Evolutionary conservation across 805 yeast genomes (phyloP).

Genomic region (Kuraishia hungarica): DNA sequence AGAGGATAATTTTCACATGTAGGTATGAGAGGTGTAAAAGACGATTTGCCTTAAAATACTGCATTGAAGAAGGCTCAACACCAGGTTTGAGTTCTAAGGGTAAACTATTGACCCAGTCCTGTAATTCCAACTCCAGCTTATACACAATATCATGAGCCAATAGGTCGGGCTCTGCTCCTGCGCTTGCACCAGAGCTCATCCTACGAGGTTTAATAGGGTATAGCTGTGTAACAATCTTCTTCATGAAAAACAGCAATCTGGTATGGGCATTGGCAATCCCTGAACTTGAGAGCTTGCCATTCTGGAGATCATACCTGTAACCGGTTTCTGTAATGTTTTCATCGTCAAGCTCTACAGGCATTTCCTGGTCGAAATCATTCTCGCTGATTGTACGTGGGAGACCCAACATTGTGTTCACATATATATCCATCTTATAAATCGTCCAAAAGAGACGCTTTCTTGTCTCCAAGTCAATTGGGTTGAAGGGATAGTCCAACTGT

Average conservation of each 20-base stretch:
- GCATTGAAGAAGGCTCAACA: conserved; percentile 48
- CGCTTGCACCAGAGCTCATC: conserved; percentile 14
- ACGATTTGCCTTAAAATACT: conserved; percentile 66
- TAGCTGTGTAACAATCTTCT: conserved; percentile 60
- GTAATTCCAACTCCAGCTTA: conserved; percentile 58
- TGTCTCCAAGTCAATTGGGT: conserved; percentile 75
- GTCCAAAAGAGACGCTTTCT: conserved; percentile 85
- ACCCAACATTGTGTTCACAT: conserved; percentile 81
- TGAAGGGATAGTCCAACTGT: conserved; percentile 51
- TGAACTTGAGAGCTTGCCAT: conserved; percentile 54
- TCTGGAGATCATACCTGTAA: conserved; percentile 31
- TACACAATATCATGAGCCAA: conserved; percentile 35
- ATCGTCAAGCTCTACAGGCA: conserved; percentile 81
- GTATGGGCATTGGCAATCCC: conserved; percentile 87
- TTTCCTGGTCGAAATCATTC: conserved; percentile 79
- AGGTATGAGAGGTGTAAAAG: conserved; percentile 62
- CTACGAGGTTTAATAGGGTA: conserved; percentile 58
- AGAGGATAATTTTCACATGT: conserved; percentile 72
- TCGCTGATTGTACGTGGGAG: conserved; percentile 70
- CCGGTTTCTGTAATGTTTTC: conserved; percentile 71
- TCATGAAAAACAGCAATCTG: conserved; percentile 57
- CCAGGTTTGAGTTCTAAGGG: conserved; percentile 71
- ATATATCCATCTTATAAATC: conserved; percentile 83
- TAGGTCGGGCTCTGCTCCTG: conserved; percentile 24
- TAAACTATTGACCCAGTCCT: conserved; percentile 61